Percentiles rank a stretch among this genome's conserved stretches.
These are phyloP conservation scores for Solidago caesia DNA, from an alignment of 129 eudicot genomes.

Conservation along the genomic window DNA sequence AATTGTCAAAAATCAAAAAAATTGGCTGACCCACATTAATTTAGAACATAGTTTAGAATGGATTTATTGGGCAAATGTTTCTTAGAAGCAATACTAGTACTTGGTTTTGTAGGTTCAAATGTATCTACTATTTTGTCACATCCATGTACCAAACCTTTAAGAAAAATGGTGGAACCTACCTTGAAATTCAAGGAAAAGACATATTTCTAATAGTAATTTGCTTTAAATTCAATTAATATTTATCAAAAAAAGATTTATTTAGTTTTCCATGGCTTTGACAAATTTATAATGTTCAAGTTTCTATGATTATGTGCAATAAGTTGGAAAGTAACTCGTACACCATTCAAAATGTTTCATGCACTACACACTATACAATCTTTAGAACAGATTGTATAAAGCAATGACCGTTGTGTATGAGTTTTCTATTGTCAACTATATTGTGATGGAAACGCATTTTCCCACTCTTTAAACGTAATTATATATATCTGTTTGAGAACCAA, in stretches of 20 bases:
- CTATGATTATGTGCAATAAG: too few relatives aligned
- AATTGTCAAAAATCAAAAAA: slow-evolving; percentile 8
- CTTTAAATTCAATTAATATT: neutral
- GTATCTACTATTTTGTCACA: slow-evolving; percentile 18
- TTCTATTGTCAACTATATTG: too few relatives aligned
- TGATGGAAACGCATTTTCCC: too few relatives aligned
- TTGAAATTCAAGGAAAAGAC: neutral
- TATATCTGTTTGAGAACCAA: too few relatives aligned
- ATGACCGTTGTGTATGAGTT: too few relatives aligned
- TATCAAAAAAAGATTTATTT: too few relatives aligned
- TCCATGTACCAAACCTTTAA: neutral
- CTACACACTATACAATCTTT: too few relatives aligned
- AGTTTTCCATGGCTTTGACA: too few relatives aligned
- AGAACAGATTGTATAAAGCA: too few relatives aligned
- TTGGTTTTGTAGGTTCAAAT: slow-evolving; percentile 9
- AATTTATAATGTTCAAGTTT: neutral
- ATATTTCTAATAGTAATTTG: neutral
- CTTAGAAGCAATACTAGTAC: slow-evolving; percentile 3
- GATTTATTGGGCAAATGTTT: neutral
- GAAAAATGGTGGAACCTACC: neutral
- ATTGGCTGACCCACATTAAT: neutral
- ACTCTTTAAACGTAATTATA: too few relatives aligned
- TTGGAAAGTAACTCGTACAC: too few relatives aligned
- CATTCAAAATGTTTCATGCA: too few relatives aligned
- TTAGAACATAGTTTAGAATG: neutral